phyloP scores from a whole-genome alignment of 441 rosid genomes.

The Bocquillonia castaneifolia region DNA sequence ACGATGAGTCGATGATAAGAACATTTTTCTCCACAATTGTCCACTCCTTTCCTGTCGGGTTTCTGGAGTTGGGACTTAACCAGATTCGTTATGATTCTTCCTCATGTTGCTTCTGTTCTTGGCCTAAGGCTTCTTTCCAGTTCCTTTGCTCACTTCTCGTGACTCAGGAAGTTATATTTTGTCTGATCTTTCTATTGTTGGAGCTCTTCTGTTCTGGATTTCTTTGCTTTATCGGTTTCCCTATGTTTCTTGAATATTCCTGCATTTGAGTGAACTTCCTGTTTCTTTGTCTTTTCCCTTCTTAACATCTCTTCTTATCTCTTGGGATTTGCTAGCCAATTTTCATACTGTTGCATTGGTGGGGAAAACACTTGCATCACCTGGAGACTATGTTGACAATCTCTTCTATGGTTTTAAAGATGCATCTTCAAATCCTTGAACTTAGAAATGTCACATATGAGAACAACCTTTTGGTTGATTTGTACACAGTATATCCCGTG shows the following conservation, averaged over 20 bases:
- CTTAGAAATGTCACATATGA: conserved; percentile 11
- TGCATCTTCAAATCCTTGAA: background rate
- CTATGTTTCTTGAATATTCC: conserved; percentile 13
- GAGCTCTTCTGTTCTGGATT: conserved; percentile 8
- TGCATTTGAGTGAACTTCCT: conserved; percentile 11
- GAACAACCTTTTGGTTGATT: conserved; percentile 8
- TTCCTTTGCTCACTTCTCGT: conserved; percentile 1
- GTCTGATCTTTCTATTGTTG: conserved; percentile 1
- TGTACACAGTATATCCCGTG: background rate
- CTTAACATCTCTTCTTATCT: background rate
- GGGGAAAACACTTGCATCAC: background rate
- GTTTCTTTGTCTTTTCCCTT: background rate
- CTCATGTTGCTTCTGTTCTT: conserved; percentile 17
- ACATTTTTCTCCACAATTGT: conserved; percentile 32
- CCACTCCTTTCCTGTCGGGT: conserved; percentile 26
- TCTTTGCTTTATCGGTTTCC: conserved; percentile 15
- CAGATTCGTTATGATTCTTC: conserved; percentile 22
- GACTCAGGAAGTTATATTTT: conserved; percentile 4
- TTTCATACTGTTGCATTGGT: background rate
- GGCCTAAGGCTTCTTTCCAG: conserved; percentile 20
- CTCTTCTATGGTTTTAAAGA: conserved; percentile 18
- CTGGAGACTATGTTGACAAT: conserved; percentile 2
- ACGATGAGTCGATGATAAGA: conserved; percentile 41
- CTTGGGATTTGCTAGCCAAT: background rate
- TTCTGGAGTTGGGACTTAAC: conserved; percentile 17